Percentiles rank a stretch among this genome's conserved stretches.
These are phyloP conservation scores for Penicillium flavigenum DNA, from an alignment of 495 filamentous ascomycete genomes.

Conservation along the genomic window DNA sequence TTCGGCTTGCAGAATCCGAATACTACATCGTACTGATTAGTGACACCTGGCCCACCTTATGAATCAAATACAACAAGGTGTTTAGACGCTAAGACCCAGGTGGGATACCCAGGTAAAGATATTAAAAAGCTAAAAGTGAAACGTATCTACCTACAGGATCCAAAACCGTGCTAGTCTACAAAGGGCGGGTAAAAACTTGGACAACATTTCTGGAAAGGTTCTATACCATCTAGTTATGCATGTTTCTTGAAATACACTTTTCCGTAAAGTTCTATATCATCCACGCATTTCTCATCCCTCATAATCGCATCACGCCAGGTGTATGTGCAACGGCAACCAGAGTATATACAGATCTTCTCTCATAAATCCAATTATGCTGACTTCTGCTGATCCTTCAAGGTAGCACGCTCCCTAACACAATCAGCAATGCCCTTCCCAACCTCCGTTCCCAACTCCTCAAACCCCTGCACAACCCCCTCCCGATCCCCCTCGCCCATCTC, in stretches of 20 bases:
- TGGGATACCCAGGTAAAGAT: not conserved
- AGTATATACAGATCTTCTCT: not conserved
- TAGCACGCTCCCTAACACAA: conserved; percentile 41
- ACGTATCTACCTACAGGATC: not conserved
- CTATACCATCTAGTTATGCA: not conserved
- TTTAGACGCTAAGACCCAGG: too few species aligned
- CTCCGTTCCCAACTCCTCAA: conserved; percentile 43
- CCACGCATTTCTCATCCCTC: not conserved
- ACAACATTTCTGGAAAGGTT: not conserved
- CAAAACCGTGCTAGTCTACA: not conserved
- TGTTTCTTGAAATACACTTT: too few species aligned
- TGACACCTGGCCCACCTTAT: not conserved
- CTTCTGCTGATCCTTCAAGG: conserved; percentile 17
- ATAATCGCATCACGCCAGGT: not conserved
- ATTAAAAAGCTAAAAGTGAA: not conserved
- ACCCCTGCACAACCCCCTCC: conserved; percentile 49
- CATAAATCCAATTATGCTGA: not conserved
- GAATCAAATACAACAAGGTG: not conserved
- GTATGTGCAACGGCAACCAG: not conserved
- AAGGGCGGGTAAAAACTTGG: not conserved
- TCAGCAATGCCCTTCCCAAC: conserved; percentile 37
- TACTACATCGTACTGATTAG: not conserved
- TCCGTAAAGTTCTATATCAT: not conserved
- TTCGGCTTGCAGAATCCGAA: not conserved
- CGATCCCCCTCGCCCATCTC: conserved; percentile 48